Evolutionary conservation across 495 filamentous ascomycete species (phyloP), one percentile per base, ranked within the genome.

Genomic region (Daldinia childiae): DNA sequence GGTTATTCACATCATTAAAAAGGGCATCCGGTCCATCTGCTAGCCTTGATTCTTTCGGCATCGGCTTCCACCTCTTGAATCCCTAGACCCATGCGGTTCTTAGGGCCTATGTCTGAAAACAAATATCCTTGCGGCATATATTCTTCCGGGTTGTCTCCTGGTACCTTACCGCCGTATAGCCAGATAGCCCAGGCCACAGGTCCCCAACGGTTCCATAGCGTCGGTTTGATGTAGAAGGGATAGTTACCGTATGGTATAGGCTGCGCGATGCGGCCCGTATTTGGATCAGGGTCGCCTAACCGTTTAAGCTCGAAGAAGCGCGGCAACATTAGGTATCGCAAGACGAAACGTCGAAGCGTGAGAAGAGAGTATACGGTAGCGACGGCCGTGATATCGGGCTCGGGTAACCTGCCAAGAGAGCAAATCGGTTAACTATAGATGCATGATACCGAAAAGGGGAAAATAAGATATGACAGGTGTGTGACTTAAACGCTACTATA

Each of bases 201-300:
- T 0, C 87, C 85, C 86, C 87, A 91, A 21, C 88, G 83, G 60
- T 86, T 86, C 85, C 82, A 86, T 27, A 92, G 74, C 0, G 86
- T 89, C 0, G 89, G 84, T 45, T 87, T 85, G 34, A 88, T 81
- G 70, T 92, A 91, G 65, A 84, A 91, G 0, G 90, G 89, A 79
- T 87, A 89, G n/a, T 79, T 59, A 0, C 76, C 84, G 60, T 85
- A 73, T 57, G 84, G 75, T 56, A 86, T 84, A 6, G 24, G 36
- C 32, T 67, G 67, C 8, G 65, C 61, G 8, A 72, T 68, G 4
- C 84, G 82, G 1, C 85, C 83, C 7, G 80, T 87, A 75, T 61
- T 80, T 56, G 74, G 76, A 36, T 89, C 84, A 0, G 82, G 78
- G 0, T 86, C 78, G 14, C 80, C 77, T 24, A 85, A 75, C 26